A percentile compares a stretch with the other conserved stretches of the same genome.
These are phyloP conservation scores for Juglanconis juglandina DNA, from an alignment of 2,329 filamentous ascomycete genomes.

Conservation along the genomic window DNA sequence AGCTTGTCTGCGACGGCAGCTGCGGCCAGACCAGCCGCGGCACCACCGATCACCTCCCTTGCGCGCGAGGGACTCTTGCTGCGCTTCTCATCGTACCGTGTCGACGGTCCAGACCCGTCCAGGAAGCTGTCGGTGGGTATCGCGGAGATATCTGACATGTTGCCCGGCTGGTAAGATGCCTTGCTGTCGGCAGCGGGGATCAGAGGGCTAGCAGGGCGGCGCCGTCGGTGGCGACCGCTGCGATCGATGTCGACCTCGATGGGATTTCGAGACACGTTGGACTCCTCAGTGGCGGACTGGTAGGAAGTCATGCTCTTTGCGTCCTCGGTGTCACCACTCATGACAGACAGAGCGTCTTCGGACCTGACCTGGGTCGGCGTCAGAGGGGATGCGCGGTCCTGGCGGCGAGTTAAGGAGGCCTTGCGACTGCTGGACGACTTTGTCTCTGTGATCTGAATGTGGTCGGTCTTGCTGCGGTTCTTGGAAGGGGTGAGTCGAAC, in stretches of 20 bases:
- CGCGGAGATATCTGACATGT: constrained; percentile 82
- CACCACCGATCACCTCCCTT: constrained; percentile 36
- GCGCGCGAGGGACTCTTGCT: constrained; percentile 41
- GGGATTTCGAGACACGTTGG: constrained; percentile 70
- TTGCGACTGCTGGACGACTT: constrained; percentile 61
- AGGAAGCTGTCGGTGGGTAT: constrained; percentile 61
- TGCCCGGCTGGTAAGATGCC: constrained; percentile 60
- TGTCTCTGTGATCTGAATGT: constrained; percentile 82
- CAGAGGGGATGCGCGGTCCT: constrained; percentile 42
- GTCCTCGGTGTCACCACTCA: constrained; percentile 47
- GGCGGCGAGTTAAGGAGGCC: constrained; percentile 53
- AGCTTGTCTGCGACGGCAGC: constrained; percentile 40
- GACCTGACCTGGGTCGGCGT: constrained; percentile 35
- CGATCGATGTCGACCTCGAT: constrained; percentile 86
- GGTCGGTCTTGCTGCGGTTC: constrained; percentile 64
- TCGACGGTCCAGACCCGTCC: constrained; percentile 51
- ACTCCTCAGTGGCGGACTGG: constrained; percentile 75
- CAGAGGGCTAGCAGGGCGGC: constrained; percentile 64
- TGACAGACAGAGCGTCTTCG: constrained; percentile 37
- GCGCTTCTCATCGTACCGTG: constrained; percentile 33
- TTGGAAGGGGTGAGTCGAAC: constrained; percentile 77
- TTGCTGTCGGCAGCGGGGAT: constrained; percentile 55
- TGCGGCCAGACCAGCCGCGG: constrained; percentile 35
- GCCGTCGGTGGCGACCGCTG: constrained; percentile 46
- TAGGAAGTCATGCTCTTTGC: constrained; percentile 68